Base-by-base conservation (phyloP, 768 basidiomycete species). In the Pleurotus tuoliensis region DNA sequence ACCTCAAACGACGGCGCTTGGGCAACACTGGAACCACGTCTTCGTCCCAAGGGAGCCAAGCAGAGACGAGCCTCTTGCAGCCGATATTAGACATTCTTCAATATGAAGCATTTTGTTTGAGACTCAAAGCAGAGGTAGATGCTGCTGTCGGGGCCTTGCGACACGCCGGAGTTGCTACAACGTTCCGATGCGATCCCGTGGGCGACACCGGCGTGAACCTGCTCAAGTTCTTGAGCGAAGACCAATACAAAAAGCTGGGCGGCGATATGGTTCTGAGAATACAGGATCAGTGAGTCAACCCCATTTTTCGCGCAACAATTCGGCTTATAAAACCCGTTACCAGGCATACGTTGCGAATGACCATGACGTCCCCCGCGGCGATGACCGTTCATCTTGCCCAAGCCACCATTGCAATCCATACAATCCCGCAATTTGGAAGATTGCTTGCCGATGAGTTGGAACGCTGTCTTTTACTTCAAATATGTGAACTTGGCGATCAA, bases 81-180 rank as follows among this genome's bases (percentile, higher is more conserved):
- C 88, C 88, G 0, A 74, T 92, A 59, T 85, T 92, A 58, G 90
- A 92, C 65, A 62, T 92, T 27, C 69, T 93, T 41, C 92, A 92
- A 68, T 94, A 93, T 65, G 81, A 82, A 62, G 81, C 82, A 22
- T 92, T 94, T 67, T 88, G 87, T 64, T 67, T 76, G 57, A 76
- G 84, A 58, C 74, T 92, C 47, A 78, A 80, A 59, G 55, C 67
- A 1, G 87, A 90, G 70, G 67, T 93, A 34, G 67, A 71, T 40
- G 79, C 74, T 60, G 76, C 83, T 55, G 73, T 73, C 6, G 50
- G 58, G 16, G 82, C 83, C 4, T 68, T 92, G 52, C 69, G 68
- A 18, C 68, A 58, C 44, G 83, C 79, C 0, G 85, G 86, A 1
- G 79, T 92, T 16, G 67, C 76, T 5, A 77, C 82, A 5, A 74